Conservation (phyloP, 116 monocot species). For the Phalaenopsis hybrid region DNA sequence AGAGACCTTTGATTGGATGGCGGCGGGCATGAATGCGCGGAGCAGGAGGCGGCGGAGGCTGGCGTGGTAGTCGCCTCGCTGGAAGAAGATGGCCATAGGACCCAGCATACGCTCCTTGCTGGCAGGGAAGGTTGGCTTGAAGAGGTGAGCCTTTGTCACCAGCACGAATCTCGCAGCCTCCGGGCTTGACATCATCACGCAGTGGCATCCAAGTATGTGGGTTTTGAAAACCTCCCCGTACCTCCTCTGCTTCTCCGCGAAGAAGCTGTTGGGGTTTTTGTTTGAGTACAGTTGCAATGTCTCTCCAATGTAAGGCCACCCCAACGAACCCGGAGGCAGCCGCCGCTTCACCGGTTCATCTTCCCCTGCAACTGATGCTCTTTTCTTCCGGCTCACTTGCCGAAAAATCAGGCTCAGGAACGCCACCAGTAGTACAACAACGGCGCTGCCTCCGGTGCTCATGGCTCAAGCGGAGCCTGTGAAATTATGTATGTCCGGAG, state of each 20-base stretch:
- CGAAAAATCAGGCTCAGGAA: background rate
- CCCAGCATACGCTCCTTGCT: conserved; percentile 94
- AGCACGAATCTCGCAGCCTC: conserved; percentile 79
- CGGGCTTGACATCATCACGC: conserved; percentile 84
- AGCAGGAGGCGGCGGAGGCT: conserved; percentile 53
- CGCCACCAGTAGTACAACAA: conserved; percentile 4
- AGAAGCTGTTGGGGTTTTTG: conserved; percentile 57
- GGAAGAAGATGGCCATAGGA: conserved; percentile 79
- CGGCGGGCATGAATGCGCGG: conserved; percentile 65
- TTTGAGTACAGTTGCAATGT: conserved; percentile 72
- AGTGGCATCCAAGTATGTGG: conserved; percentile 80
- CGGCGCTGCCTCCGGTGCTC: background rate
- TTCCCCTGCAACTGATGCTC: background rate
- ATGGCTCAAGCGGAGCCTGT: background rate
- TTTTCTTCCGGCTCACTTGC: background rate
- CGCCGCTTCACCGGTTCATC: conserved; percentile 1
- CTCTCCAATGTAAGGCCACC: conserved; percentile 77
- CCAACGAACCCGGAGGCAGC: conserved; percentile 75
- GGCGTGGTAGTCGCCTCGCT: conserved; percentile 70
- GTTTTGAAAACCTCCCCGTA: conserved; percentile 85
- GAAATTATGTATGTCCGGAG: background rate
- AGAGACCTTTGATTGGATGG: conserved; percentile 36
- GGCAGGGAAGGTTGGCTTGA: conserved; percentile 87
- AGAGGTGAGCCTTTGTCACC: conserved; percentile 52
- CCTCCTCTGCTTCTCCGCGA: conserved; percentile 47